Evolutionary conservation across 2,329 filamentous ascomycete species (phyloP), one percentile per base, ranked within the genome.

Genomic region (Colletotrichum aenigma): DNA sequence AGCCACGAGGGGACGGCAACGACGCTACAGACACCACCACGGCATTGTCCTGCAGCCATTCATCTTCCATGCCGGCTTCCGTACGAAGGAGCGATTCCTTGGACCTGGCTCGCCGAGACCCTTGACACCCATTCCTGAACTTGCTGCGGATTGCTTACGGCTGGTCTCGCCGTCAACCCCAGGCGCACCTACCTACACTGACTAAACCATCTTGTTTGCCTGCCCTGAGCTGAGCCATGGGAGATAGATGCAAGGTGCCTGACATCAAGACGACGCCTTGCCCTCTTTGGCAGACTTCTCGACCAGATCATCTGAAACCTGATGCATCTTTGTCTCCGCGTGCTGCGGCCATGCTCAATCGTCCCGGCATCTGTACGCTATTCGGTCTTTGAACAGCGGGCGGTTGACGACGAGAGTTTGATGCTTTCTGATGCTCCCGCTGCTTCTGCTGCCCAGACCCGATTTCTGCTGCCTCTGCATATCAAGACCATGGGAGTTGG

Each of bases 241-340:
- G 66, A 30, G 26, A 52, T 21, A 13, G 43, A 52, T 52, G n/a
- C 30, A 38, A 62, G 28, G 64, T 36, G 28, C 67, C 36, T 61
- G 28, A 18, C 62, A 67, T 34, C 32, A 56, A 32, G 24, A 66
- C 52, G 30, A 61, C 56, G 67, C 65, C 55, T 73, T 52, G 43
- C 65, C 70, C 10, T 62, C 70, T 73, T 68, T 62, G 65, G 70
- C 34, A 69, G 70, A 67, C 65, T 66, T 72, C 43, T 68, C 72
- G 36, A 64, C 48, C 68, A 62, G 38, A 65, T 30, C 72, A 71
- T 71, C 58, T 61, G 58, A 77, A 75, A 71, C 64, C 48, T 61
- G 71, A 43, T 68, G 60, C 68, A 43, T 65, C 67, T 70, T 76
- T 71, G 55, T 71, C 62, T 58, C 43, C 18, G 26, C 28, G 15